phyloP scores from a whole-genome alignment of 352 stramenopile genomes.

The Globisporangium nagaii region DNA sequence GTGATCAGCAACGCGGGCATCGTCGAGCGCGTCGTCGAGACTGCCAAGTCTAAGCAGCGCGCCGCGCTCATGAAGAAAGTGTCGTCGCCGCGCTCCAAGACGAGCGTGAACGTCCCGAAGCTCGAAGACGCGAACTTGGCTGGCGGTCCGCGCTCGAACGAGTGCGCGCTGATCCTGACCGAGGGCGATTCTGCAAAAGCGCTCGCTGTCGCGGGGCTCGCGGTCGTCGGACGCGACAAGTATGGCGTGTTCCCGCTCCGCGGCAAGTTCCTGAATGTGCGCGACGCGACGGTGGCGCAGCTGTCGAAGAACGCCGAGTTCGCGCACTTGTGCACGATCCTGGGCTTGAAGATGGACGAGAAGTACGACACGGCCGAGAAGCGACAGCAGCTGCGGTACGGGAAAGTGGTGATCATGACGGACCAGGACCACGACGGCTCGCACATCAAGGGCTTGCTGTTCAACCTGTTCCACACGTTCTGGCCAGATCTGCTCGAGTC shows the following conservation, averaged over 20 bases:
- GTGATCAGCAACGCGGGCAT: slow-evolving; percentile 94
- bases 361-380: slow-evolving; percentile 93
- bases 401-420: slow-evolving; percentile 99
- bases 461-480: slow-evolving; percentile 99
- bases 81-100: slow-evolving; percentile 37
- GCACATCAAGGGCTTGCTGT: slow-evolving; percentile 99
- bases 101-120: slow-evolving; percentile 94
- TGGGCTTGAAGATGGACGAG: slow-evolving; percentile 96
- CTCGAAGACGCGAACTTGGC: slow-evolving; percentile 98
- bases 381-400: slow-evolving; percentile 92
- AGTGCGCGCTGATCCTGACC: slow-evolving; percentile 98
- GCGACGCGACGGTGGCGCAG: slow-evolving; percentile 73
- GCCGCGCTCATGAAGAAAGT: slow-evolving; percentile 92
- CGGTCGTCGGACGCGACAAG: slow-evolving; percentile 96
- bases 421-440: slow-evolving; percentile 99
- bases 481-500: slow-evolving; percentile 96
- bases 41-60: slow-evolving; percentile 92
- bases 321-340: slow-evolving; percentile 95
- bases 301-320: slow-evolving; percentile 95
- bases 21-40: slow-evolving; percentile 91
- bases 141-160: slow-evolving; percentile 84
- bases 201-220: slow-evolving; percentile 97
- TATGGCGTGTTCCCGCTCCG: slow-evolving; percentile 99
- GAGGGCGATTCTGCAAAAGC: slow-evolving; percentile 99
- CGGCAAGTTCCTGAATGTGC: slow-evolving; percentile 92